phyloP scores from a whole-genome alignment of 495 filamentous ascomycete species.

The Entonaema liquescens region DNA sequence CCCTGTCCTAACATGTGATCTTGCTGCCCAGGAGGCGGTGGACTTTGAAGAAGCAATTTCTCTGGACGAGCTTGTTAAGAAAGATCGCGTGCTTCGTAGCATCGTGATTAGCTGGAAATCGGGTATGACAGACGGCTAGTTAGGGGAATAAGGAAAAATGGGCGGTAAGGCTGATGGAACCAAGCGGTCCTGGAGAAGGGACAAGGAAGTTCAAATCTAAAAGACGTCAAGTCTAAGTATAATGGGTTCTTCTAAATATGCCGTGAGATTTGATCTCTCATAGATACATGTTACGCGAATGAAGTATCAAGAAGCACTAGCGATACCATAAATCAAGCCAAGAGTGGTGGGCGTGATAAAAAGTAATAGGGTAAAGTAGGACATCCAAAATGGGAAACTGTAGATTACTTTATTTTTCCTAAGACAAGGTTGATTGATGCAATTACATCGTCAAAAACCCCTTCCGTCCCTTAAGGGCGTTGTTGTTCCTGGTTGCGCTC shows the following conservation, averaged over 20 bases:
- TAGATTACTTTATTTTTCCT: background rate
- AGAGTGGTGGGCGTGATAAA: too few relatives aligned
- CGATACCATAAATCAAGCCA: too few relatives aligned
- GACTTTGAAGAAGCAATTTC: slow-evolving; percentile 17
- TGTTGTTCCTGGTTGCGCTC: slow-evolving; percentile 18
- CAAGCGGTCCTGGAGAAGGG: too few relatives aligned
- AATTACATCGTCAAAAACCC: slow-evolving; percentile 27
- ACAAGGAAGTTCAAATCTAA: too few relatives aligned
- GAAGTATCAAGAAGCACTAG: background rate
- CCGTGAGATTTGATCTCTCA: background rate
- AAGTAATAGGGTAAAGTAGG: background rate
- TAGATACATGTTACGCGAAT: background rate
- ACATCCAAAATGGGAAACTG: background rate
- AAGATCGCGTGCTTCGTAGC: slow-evolving; percentile 50
- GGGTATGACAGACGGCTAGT: background rate
- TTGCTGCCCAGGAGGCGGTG: slow-evolving; percentile 23
- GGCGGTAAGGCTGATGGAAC: background rate
- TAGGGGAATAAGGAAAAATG: background rate
- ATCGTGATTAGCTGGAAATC: slow-evolving; percentile 30
- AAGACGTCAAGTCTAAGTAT: too few relatives aligned
- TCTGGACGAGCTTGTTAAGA: slow-evolving; percentile 43
- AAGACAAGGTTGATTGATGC: slow-evolving; percentile 22
- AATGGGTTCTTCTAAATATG: too few relatives aligned
- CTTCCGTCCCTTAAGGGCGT: background rate
- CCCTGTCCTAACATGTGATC: background rate